Percentiles rank a stretch among this genome's conserved stretches.
These are phyloP conservation scores for Maudiozyma humilis DNA, from an alignment of 1,139 yeast species.

Conservation along the genomic window DNA sequence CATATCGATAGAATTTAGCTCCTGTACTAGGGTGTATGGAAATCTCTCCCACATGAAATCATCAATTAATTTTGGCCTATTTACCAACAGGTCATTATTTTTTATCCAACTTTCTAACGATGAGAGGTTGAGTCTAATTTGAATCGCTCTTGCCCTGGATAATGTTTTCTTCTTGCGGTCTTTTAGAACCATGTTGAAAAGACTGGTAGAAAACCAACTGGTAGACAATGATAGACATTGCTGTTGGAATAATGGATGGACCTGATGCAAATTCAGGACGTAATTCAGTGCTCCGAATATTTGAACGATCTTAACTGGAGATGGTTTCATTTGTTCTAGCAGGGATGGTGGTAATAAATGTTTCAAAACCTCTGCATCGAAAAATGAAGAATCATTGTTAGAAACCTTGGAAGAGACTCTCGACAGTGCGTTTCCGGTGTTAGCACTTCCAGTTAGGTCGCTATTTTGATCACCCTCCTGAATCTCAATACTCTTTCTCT, in stretches of 20 bases:
- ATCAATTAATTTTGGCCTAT: constrained; percentile 42
- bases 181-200: constrained; percentile 66
- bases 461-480: constrained; percentile 5
- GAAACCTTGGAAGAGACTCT: constrained; percentile 3
- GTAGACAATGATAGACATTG: constrained; percentile 74
- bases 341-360: constrained; percentile 69
- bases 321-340: constrained; percentile 64
- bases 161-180: constrained; percentile 52
- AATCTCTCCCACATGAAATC: constrained; percentile 33
- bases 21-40: constrained; percentile 37
- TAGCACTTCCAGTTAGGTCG: neutral
- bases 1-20: constrained; percentile 26
- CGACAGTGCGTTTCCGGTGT: constrained; percentile 1
- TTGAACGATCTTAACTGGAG: constrained; percentile 80
- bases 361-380: constrained; percentile 53
- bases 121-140: constrained; percentile 76
- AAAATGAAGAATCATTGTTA: constrained; percentile 24
- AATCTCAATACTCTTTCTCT: constrained; percentile 5
- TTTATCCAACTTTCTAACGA: constrained; percentile 90
- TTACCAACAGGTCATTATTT: constrained; percentile 45
- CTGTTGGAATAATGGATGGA: constrained; percentile 64
- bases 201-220: constrained; percentile 62
- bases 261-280: constrained; percentile 72
- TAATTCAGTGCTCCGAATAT: constrained; percentile 83
- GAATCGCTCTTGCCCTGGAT: constrained; percentile 80